These are phyloP conservation scores for Ilex paraguariensis DNA, from an alignment of 305 asterid genomes.

Conservation along the genomic window DNA sequence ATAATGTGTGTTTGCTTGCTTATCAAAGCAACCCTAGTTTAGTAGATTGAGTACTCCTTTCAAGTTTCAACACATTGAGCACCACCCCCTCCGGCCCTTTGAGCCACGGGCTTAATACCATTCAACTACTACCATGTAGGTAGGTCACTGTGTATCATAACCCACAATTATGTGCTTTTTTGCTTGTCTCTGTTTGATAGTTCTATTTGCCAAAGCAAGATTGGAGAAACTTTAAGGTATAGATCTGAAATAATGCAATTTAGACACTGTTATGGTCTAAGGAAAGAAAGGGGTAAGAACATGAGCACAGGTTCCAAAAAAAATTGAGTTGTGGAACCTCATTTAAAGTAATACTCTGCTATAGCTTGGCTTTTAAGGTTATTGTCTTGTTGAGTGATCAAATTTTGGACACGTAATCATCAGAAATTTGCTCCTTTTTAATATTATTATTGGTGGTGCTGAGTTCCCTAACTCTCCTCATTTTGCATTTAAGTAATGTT, in stretches of 20 bases:
- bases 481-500: too few relatives aligned
- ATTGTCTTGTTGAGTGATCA: too few relatives aligned
- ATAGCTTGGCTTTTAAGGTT: too few relatives aligned
- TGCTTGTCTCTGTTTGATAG: conserved; percentile 2
- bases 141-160: conserved; percentile 32
- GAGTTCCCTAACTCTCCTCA: too few relatives aligned
- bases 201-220: conserved; percentile 12
- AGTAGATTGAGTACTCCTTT: not conserved
- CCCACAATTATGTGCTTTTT: conserved; percentile 22
- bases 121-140: conserved; percentile 25
- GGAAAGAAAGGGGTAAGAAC: not conserved
- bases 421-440: too few relatives aligned
- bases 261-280: conserved; percentile 13
- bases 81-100: conserved; percentile 36
- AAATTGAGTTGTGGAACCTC: conserved; percentile 2
- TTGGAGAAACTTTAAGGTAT: conserved; percentile 16
- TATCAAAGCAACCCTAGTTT: conserved; percentile 5
- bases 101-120: conserved; percentile 45
- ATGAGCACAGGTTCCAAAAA: conserved; percentile 38
- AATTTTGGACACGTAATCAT: too few relatives aligned
- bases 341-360: too few relatives aligned
- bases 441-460: too few relatives aligned
- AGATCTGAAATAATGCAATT: conserved; percentile 21
- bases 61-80: conserved; percentile 36
- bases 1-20: conserved; percentile 5